phyloP scores from a whole-genome alignment of 1,284 basidiomycete genomes.

The Naganishia cerealis region DNA sequence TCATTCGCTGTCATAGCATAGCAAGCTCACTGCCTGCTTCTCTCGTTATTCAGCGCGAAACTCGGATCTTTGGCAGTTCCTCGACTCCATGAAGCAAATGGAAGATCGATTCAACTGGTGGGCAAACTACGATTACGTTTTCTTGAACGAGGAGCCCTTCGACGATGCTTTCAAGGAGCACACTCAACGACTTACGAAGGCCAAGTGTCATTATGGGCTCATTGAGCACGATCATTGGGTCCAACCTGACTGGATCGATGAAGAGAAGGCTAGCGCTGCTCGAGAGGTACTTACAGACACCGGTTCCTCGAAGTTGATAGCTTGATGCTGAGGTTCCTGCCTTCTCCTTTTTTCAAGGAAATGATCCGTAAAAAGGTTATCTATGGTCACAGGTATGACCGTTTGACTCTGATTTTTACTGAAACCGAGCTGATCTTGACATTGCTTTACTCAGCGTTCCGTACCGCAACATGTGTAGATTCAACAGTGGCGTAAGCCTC shows the following conservation, averaged over 20 bases:
- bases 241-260: constrained; percentile 79
- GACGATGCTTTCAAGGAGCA: constrained; percentile 73
- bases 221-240: constrained; percentile 80
- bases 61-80: constrained; percentile 70
- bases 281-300: constrained; percentile 52
- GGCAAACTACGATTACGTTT: constrained; percentile 79
- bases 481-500: constrained; percentile 77
- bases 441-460: constrained; percentile 48
- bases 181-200: constrained; percentile 65
- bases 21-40: too few relatives aligned
- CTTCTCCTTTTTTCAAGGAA: constrained; percentile 39
- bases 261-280: constrained; percentile 64
- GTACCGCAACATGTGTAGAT: constrained; percentile 76
- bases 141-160: constrained; percentile 80
- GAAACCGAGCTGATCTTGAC: neutral
- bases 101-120: constrained; percentile 69
- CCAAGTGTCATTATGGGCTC: constrained; percentile 73
- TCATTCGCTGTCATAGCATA: neutral
- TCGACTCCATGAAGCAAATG: constrained; percentile 57
- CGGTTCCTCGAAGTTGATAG: neutral
- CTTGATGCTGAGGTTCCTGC: neutral
- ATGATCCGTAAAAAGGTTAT: constrained; percentile 79
- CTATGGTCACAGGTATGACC: constrained; percentile 66
- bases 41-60: constrained; percentile 64
- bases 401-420: too few relatives aligned